Evolutionary conservation across 2,329 filamentous ascomycete species (phyloP).

Genomic region (Microcyclospora pomicola): DNA sequence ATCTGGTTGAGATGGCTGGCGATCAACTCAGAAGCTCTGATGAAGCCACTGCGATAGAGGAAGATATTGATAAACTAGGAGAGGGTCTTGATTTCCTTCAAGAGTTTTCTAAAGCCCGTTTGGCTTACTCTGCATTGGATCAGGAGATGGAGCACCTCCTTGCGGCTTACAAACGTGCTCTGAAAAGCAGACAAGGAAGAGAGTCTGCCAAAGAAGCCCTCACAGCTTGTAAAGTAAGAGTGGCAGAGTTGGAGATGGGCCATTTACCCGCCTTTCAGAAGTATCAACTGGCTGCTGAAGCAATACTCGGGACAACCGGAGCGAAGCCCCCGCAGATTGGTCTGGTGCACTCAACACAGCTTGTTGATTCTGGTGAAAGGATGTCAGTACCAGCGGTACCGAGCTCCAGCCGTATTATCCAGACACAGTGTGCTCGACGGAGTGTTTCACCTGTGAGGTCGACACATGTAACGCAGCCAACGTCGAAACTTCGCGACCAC

Average conservation of each 20-base stretch:
- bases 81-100: conserved; percentile 7
- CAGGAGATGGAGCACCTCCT: conserved; percentile 12
- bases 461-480: conserved; percentile 3
- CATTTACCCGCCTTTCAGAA: conserved; percentile 12
- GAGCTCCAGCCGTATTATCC: conserved; percentile 19
- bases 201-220: conserved; percentile 14
- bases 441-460: conserved; percentile 4
- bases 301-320: conserved; percentile 15
- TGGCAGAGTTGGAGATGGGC: conserved; percentile 13
- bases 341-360: no score
- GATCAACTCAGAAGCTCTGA: conserved; percentile 11
- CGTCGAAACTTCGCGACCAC: conserved; percentile 3
- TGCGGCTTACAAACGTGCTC: conserved; percentile 10
- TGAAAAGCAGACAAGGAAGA: conserved; percentile 9
- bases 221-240: conserved; percentile 11
- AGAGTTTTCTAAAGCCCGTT: conserved; percentile 8
- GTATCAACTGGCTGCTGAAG: conserved; percentile 6
- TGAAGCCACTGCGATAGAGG: conserved; percentile 7
- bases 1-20: conserved; percentile 10
- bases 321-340: no score
- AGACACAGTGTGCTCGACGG: conserved; percentile 18
- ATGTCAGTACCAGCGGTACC: conserved; percentile 9
- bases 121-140: conserved; percentile 9
- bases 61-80: conserved; percentile 10
- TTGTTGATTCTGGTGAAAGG: conserved; percentile 1